A percentile compares a stretch with the other conserved stretches of the same genome.
Evolutionary conservation across 2,329 filamentous ascomycete species (phyloP).

Genomic region (Colletotrichum tropicale): DNA sequence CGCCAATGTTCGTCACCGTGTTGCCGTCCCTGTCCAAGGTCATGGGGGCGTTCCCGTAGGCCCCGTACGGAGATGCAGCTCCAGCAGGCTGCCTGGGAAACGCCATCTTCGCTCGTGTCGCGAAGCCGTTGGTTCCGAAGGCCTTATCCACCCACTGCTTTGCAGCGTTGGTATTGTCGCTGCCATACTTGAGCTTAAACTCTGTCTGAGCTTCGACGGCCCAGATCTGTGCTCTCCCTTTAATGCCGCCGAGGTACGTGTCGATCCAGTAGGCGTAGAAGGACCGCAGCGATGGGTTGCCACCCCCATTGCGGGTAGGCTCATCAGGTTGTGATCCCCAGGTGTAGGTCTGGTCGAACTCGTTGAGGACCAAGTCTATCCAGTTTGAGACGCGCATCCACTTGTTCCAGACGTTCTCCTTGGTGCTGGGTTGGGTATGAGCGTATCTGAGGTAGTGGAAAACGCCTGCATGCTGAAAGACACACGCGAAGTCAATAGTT

Average conservation of each 20-base stretch:
- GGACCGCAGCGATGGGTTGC: not conserved
- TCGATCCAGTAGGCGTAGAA: not conserved
- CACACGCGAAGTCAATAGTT: not conserved
- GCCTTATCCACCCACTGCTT: not conserved
- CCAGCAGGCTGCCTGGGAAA: not conserved
- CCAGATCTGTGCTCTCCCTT: not conserved
- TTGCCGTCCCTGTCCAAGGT: not conserved
- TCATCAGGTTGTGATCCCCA: not conserved
- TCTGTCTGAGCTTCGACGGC: not conserved
- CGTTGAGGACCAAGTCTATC: not conserved
- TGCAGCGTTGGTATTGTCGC: not conserved
- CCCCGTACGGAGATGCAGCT: not conserved
- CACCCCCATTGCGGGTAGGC: not conserved
- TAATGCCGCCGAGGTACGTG: not conserved
- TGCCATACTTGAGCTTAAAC: not conserved
- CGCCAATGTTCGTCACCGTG: not conserved
- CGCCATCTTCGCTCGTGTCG: not conserved
- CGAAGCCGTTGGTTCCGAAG: not conserved
- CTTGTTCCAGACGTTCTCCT: constrained; percentile 1
- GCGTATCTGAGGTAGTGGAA: not conserved
- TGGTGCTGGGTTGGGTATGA: not conserved
- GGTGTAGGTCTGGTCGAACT: not conserved
- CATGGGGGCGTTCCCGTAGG: not conserved
- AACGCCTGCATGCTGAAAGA: not conserved
- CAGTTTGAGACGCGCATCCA: constrained; percentile 12